Conservation (phyloP, 2,329 filamentous ascomycete genomes). For the Cyphellophora attinorum region DNA sequence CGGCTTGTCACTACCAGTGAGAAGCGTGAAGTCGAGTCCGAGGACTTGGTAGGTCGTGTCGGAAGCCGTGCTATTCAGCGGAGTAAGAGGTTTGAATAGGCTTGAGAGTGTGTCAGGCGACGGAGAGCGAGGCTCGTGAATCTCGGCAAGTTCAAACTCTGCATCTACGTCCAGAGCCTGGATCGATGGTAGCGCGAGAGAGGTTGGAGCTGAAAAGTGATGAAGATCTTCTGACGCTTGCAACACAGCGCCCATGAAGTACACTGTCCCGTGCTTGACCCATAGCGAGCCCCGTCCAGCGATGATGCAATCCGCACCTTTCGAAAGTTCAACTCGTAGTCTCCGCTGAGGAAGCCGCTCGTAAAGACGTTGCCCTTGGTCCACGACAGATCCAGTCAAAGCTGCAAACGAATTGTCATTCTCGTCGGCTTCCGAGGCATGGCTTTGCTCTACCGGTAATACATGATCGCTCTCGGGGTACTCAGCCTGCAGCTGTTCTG, state of each 20-base stretch:
- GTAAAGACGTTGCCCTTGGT: not conserved
- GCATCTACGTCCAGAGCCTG: constrained; percentile 17
- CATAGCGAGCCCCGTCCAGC: constrained; percentile 49
- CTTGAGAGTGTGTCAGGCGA: no score
- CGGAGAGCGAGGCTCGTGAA: not conserved
- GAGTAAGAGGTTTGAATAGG: no score
- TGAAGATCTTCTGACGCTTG: constrained; percentile 33
- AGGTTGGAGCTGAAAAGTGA: constrained; percentile 46
- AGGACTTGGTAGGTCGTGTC: constrained; percentile 10
- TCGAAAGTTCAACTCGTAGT: not conserved
- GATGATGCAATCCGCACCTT: constrained; percentile 22
- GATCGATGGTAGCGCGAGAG: constrained; percentile 47
- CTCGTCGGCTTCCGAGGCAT: no score
- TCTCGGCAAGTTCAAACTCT: constrained; percentile 12
- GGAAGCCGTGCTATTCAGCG: no score
- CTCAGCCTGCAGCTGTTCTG: no score
- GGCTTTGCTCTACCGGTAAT: no score
- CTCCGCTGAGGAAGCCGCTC: not conserved
- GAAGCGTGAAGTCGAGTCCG: constrained; percentile 23
- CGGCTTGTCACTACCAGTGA: constrained; percentile 47
- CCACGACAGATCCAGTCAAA: constrained; percentile 9
- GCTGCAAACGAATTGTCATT: constrained; percentile 12
- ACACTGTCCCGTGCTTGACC: constrained; percentile 46
- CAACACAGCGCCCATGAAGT: constrained; percentile 50
- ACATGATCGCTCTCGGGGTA: no score